These are phyloP conservation scores for Debaryomyces sp. DNA, from an alignment of 1,139 yeast species.

Conservation along the genomic window DNA sequence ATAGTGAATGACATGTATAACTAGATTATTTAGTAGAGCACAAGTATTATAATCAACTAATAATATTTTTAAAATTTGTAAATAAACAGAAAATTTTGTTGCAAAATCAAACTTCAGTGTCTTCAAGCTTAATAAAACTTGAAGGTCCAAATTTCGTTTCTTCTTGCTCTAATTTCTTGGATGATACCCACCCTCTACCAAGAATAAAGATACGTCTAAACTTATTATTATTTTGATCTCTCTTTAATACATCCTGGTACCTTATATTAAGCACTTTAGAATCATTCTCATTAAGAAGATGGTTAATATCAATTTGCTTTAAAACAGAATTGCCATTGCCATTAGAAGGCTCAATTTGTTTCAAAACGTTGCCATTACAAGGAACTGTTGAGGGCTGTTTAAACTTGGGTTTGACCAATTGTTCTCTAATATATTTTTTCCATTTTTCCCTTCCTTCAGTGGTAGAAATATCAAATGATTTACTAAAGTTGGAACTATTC, in stretches of 20 bases:
- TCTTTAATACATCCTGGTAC: slow-evolving; percentile 19
- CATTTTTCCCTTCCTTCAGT: slow-evolving; percentile 27
- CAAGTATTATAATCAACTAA: background rate
- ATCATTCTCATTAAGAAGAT: background rate
- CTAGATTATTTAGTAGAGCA: background rate
- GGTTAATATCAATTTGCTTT: slow-evolving; percentile 2
- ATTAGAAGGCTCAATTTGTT: background rate
- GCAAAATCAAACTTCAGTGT: background rate
- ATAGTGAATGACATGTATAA: background rate
- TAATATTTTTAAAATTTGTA: background rate
- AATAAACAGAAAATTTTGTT: background rate
- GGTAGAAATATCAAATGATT: slow-evolving; percentile 29
- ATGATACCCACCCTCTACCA: slow-evolving; percentile 54
- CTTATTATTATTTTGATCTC: slow-evolving; percentile 34
- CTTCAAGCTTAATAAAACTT: slow-evolving; percentile 9
- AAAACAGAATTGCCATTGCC: background rate
- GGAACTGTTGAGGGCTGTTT: background rate
- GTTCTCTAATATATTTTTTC: slow-evolving; percentile 21
- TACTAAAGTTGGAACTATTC: background rate
- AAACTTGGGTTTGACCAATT: slow-evolving; percentile 1
- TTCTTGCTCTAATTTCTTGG: slow-evolving; percentile 34
- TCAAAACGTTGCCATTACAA: background rate
- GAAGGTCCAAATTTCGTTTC: slow-evolving; percentile 17
- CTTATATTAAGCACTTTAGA: slow-evolving; percentile 13
- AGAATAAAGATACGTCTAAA: slow-evolving; percentile 54